A percentile compares a stretch with the other conserved stretches of the same genome.
Evolutionary conservation across 2,329 filamentous ascomycete species (phyloP).

Genomic region (Whalleya microplaca): DNA sequence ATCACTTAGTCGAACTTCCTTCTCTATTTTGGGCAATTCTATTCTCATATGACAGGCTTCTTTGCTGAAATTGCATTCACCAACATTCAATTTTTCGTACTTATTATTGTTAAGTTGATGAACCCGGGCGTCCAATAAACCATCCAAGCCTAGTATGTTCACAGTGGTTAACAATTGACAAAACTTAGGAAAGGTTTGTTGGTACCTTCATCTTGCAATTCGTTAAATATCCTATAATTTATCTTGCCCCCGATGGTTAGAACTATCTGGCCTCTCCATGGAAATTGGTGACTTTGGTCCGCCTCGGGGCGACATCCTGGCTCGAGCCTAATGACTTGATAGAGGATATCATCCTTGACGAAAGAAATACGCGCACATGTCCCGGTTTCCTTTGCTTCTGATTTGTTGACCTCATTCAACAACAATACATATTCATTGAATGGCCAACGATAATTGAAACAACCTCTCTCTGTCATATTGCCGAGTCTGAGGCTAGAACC

Average conservation of each 20-base stretch:
- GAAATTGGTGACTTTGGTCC: neutral
- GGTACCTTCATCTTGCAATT: neutral
- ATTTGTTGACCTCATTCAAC: conserved; percentile 1
- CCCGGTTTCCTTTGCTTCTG: conserved; percentile 4
- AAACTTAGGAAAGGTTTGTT: no score
- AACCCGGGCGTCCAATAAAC: conserved; percentile 2
- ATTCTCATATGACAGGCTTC: no score
- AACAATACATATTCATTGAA: conserved; percentile 8
- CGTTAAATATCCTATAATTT: conserved; percentile 1
- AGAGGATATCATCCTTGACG: conserved; percentile 13
- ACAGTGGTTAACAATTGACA: no score
- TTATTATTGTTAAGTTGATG: neutral
- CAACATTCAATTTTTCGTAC: neutral
- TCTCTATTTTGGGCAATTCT: no score
- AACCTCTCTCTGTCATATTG: conserved; percentile 13
- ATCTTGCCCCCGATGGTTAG: conserved; percentile 11
- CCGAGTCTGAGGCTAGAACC: conserved; percentile 15
- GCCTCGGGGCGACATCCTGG: conserved; percentile 1
- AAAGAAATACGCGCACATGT: conserved; percentile 16
- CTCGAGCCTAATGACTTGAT: conserved; percentile 18
- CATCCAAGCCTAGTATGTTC: neutral
- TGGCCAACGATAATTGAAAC: conserved; percentile 19
- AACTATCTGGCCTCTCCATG: conserved; percentile 1
- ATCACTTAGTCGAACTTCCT: no score
- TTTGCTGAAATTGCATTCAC: no score